These are phyloP conservation scores for Stevia rebaudiana DNA, from an alignment of 140 eudicot species.

Conservation along the genomic window DNA sequence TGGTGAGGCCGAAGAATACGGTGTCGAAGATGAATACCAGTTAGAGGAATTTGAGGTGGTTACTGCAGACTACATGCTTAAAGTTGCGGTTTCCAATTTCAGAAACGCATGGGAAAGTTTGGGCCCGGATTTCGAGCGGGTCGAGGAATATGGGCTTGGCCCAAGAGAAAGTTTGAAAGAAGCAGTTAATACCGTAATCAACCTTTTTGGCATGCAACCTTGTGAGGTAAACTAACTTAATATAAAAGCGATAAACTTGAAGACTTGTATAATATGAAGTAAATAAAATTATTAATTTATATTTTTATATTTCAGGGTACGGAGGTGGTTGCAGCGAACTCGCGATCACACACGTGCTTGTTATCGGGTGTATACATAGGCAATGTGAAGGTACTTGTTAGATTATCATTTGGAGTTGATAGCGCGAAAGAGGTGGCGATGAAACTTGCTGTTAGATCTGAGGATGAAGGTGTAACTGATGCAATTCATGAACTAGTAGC, in stretches of 20 bases:
- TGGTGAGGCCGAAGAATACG: slow-evolving; percentile 94
- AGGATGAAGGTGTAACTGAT: slow-evolving; percentile 69
- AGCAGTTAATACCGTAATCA: slow-evolving; percentile 75
- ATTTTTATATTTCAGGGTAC: slow-evolving; percentile 68
- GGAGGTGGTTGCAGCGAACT: slow-evolving; percentile 72
- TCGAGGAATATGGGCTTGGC: slow-evolving; percentile 94
- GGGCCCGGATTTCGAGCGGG: slow-evolving; percentile 67
- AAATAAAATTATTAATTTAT: too few species aligned
- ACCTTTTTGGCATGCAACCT: slow-evolving; percentile 96
- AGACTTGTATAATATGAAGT: too few species aligned
- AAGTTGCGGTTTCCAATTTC: slow-evolving; percentile 86
- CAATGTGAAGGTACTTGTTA: slow-evolving; percentile 80
- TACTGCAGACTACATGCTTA: slow-evolving; percentile 86
- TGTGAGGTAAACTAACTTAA: slow-evolving; percentile 53
- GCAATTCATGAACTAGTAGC: slow-evolving; percentile 85
- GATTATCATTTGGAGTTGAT: slow-evolving; percentile 77
- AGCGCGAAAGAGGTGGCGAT: slow-evolving; percentile 83
- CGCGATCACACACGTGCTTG: slow-evolving; percentile 89
- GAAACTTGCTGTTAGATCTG: slow-evolving; percentile 94
- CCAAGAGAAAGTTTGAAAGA: slow-evolving; percentile 85
- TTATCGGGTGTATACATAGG: slow-evolving; percentile 87
- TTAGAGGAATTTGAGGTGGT: slow-evolving; percentile 86
- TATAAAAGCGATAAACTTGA: too few species aligned
- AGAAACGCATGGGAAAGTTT: slow-evolving; percentile 96
- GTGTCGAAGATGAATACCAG: slow-evolving; percentile 94